Conservation (phyloP, 176 grass and related monocot genomes). For the Phragmites australis region DNA sequence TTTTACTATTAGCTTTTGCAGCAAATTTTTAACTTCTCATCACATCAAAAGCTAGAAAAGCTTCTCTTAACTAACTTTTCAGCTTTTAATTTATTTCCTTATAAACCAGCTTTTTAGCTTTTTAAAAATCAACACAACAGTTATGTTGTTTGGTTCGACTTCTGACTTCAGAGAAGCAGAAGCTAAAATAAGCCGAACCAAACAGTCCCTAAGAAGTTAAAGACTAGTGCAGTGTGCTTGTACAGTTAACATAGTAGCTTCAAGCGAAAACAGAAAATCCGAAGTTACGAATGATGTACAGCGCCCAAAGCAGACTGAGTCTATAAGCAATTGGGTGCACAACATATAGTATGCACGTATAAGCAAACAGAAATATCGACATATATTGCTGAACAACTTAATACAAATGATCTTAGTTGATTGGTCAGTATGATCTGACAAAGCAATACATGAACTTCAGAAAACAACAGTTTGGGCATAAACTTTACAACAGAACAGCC, state of each 20-base stretch:
- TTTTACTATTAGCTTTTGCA: no score
- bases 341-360: background rate
- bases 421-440: background rate
- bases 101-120: no score
- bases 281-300: background rate
- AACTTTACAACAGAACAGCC: constrained; percentile 40
- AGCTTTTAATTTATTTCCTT: no score
- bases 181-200: no score
- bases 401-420: constrained; percentile 13
- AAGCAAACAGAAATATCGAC: background rate
- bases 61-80: no score
- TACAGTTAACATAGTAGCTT: background rate
- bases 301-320: background rate
- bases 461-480: background rate
- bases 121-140: no score
- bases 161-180: no score
- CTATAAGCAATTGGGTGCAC: background rate
- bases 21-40: no score
- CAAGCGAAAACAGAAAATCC: background rate
- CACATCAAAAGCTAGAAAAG: no score
- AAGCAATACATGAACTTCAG: background rate
- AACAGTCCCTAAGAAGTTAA: no score
- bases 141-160: no score
- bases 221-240: background rate
- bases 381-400: constrained; percentile 2